Evolutionary conservation across 805 yeast species (phyloP), one percentile per base, ranked within the genome.

Genomic region (Maudiozyma barnettii): DNA sequence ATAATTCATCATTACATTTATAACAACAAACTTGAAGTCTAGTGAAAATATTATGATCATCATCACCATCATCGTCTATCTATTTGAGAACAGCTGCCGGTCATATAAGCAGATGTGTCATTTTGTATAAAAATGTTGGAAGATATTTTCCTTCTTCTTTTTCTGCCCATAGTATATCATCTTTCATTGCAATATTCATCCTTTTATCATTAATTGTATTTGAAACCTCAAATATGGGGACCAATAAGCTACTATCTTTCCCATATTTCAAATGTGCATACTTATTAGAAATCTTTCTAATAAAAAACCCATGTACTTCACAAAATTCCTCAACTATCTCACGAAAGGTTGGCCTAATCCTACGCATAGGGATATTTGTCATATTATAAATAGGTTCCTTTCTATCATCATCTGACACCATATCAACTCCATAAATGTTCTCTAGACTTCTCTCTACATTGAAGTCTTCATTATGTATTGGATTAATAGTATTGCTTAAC

Each of bases 251-350:
- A 22, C 47, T 44, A 20, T 51, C 45, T 66, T 72, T 18, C 60
- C 63, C 54, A 51, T 58, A 29, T 63, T 55, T 51, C 14, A 61
- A 33, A 21, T 52, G 52, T 1, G 60, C 48, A 35, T 43, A 58
- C 29, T 42, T 45, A 38, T 51, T 51, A 2, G 50, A 37, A 1
- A 38, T 3, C 43, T 59, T 62, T 16, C 47, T 45, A 23, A 63
- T 41, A 5, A 52, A n/a, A 21, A 81, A 67, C 35, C 76, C 75
- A 43, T 77, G 63, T 2, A 66, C 63, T 22, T 69, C 57, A 55
- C 95, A 87, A 55, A 69, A 76, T 2, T 77, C 77, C 45, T 74
- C 78, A 2, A 86, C 76, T 18, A 87, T 81, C 45, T 84, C 87
- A 51, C 73, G 79, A 57, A 81, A 81, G 0, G 84, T 69, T 4